phyloP scores from a whole-genome alignment of 305 asterid genomes.

The Salvia sclarea region DNA sequence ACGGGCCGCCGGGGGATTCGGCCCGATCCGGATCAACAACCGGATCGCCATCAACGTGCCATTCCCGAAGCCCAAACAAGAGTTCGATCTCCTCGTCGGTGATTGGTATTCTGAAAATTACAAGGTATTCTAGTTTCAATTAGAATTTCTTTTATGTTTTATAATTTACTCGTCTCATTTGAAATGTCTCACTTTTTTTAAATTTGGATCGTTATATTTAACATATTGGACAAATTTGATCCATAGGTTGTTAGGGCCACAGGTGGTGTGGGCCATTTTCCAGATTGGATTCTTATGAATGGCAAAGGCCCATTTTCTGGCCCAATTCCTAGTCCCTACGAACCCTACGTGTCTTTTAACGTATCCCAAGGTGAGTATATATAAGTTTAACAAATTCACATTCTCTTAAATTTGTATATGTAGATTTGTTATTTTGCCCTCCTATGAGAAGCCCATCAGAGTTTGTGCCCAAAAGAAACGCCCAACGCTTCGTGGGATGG shows the following conservation, averaged over 20 bases:
- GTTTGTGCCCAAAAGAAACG: too few relatives aligned
- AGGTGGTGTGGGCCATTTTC: conserved; percentile 29
- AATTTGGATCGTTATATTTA: too few relatives aligned
- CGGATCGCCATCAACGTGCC: conserved; percentile 50
- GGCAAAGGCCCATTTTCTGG: conserved; percentile 56
- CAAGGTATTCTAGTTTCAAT: not conserved
- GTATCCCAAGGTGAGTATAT: conserved; percentile 47
- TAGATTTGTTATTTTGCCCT: too few relatives aligned
- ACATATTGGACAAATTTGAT: not conserved
- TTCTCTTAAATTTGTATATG: not conserved
- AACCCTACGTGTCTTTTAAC: conserved; percentile 44
- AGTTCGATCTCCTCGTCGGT: conserved; percentile 65
- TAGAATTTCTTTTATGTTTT: too few relatives aligned
- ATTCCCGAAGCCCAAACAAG: conserved; percentile 61
- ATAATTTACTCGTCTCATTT: too few relatives aligned
- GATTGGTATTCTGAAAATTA: conserved; percentile 34
- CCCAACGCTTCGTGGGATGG: too few relatives aligned
- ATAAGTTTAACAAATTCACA: not conserved
- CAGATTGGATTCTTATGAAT: conserved; percentile 56
- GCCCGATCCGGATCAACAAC: conserved; percentile 69
- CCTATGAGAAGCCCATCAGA: too few relatives aligned
- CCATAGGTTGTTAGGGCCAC: conserved; percentile 33
- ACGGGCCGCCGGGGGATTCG: conserved; percentile 80
- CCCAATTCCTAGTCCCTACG: conserved; percentile 31
- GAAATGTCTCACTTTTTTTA: too few relatives aligned